A percentile compares a stretch with the other conserved stretches of the same genome.
phyloP scores from a whole-genome alignment of 768 basidiomycete species.

The Mycena polygramma region DNA sequence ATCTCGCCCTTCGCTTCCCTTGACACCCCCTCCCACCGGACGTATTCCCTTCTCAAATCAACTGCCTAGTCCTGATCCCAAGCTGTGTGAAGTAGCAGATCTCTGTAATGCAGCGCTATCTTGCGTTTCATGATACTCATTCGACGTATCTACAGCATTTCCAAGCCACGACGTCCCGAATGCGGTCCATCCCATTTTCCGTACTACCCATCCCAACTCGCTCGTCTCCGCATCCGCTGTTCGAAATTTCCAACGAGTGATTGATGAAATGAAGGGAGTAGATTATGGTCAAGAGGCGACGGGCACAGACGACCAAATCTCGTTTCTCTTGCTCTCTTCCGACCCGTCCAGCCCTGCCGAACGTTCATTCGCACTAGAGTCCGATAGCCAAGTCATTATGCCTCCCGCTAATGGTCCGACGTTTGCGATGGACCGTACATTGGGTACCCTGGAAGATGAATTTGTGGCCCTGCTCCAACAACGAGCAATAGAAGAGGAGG shows the following conservation, averaged over 20 bases:
- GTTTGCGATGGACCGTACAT: conserved; percentile 5
- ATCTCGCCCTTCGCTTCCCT: conserved; percentile 30
- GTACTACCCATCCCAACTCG: conserved; percentile 9
- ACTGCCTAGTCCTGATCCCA: conserved; percentile 23
- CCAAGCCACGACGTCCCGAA: conserved; percentile 2
- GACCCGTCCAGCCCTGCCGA: conserved; percentile 1
- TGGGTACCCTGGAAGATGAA: conserved; percentile 36
- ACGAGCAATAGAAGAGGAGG: conserved; percentile 33
- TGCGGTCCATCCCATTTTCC: neutral
- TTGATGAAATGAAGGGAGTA: conserved; percentile 38
- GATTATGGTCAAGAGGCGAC: conserved; percentile 6
- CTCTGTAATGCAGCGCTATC: neutral
- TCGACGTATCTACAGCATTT: neutral
- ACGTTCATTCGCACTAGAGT: neutral
- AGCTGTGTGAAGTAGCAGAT: conserved; percentile 4
- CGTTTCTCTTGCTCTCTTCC: conserved; percentile 16
- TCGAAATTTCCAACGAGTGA: conserved; percentile 38
- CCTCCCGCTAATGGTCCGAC: neutral
- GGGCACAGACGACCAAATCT: neutral
- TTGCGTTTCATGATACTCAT: neutral
- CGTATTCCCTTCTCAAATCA: conserved; percentile 28
- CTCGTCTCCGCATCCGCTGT: conserved; percentile 33
- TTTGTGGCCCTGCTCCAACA: conserved; percentile 31
- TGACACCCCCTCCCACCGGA: conserved; percentile 40
- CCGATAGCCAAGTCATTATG: conserved; percentile 14